phyloP scores from a whole-genome alignment of 805 yeast species.

The Vanderwaltozyma verrucispora region DNA sequence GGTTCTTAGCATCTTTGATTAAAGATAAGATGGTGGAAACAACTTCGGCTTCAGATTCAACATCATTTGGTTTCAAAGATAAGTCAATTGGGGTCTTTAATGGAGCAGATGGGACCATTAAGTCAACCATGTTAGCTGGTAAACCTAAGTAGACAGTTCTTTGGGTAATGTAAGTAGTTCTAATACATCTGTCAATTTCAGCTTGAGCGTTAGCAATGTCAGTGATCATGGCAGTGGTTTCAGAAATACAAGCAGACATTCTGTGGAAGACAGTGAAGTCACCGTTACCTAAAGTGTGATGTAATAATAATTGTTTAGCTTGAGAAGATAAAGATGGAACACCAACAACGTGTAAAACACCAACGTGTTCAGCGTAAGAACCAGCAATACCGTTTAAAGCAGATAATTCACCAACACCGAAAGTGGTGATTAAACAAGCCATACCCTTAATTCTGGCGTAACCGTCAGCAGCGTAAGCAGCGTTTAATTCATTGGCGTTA shows the following conservation, averaged over 20 bases:
- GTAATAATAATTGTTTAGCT: conserved; percentile 60
- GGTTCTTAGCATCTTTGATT: conserved; percentile 51
- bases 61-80: conserved; percentile 45
- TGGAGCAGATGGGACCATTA: conserved; percentile 43
- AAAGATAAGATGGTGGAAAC: conserved; percentile 41
- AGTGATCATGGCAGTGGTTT: conserved; percentile 52
- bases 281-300: conserved; percentile 79
- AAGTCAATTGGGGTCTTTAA: conserved; percentile 60
- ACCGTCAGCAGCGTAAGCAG: conserved; percentile 78
- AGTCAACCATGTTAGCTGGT: conserved; percentile 73
- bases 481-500: conserved; percentile 82
- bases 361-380: conserved; percentile 82
- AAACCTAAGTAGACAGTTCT: conserved; percentile 77
- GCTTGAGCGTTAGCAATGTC: conserved; percentile 57
- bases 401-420: conserved; percentile 84
- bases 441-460: conserved; percentile 74
- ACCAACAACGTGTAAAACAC: conserved; percentile 76
- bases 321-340: conserved; percentile 71
- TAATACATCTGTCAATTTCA: conserved; percentile 63
- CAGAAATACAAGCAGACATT: conserved; percentile 67
- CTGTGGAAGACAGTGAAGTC: conserved; percentile 69
- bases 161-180: conserved; percentile 59
- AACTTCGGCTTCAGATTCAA: conserved; percentile 54
- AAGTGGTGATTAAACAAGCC: conserved; percentile 68
- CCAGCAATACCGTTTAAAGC: conserved; percentile 86